phyloP scores from a whole-genome alignment of 495 filamentous ascomycete genomes.

The Penicillium daleae region DNA sequence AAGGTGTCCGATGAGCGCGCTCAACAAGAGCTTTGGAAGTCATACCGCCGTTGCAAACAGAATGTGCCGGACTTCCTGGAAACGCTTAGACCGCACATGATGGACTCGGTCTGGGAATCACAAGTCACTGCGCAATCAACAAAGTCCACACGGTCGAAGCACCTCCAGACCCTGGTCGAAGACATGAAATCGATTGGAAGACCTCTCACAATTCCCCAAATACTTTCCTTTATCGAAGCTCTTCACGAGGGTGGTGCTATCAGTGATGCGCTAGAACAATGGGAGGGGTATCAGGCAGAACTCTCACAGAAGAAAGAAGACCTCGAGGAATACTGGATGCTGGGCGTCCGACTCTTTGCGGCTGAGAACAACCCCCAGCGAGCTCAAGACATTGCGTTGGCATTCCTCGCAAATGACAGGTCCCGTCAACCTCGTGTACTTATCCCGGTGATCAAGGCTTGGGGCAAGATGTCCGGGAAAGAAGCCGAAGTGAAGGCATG shows the following conservation, averaged over 20 bases:
- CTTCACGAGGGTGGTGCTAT: conserved; percentile 62
- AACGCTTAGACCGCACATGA: conserved; percentile 38
- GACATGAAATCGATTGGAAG: conserved; percentile 63
- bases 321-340: conserved; percentile 62
- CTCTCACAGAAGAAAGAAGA: conserved; percentile 57
- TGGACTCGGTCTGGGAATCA: conserved; percentile 49
- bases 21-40: conserved; percentile 47
- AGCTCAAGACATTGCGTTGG: conserved; percentile 64
- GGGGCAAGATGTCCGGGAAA: conserved; percentile 40
- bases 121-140: conserved; percentile 52
- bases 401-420: conserved; percentile 55
- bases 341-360: conserved; percentile 70
- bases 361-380: conserved; percentile 61
- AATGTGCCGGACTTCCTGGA: conserved; percentile 41
- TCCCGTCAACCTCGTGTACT: conserved; percentile 61
- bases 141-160: conserved; percentile 50
- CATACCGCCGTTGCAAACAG: conserved; percentile 50
- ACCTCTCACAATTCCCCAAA: conserved; percentile 57
- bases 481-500: conserved; percentile 61
- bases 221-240: conserved; percentile 66
- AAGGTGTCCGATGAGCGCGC: conserved; percentile 32
- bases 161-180: conserved; percentile 61
- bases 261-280: conserved; percentile 63
- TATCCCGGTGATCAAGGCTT: conserved; percentile 63
- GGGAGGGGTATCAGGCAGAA: conserved; percentile 60